Evolutionary conservation across 179 eudicot species (phyloP), one percentile per base, ranked within the genome.

Genomic region (Amaranthus tricolor): DNA sequence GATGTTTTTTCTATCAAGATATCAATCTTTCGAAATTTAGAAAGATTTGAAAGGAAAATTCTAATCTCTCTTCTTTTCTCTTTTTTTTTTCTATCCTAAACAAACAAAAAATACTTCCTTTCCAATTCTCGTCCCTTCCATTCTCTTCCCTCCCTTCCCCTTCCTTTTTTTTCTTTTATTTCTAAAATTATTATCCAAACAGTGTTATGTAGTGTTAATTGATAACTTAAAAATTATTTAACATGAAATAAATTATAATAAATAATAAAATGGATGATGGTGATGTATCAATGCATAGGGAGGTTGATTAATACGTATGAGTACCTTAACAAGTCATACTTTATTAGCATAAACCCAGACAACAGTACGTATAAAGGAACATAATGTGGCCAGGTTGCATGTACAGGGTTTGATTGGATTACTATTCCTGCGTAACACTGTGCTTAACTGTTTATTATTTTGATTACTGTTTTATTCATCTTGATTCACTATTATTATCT

Each of bases 211-310:
- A 24, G 9, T 59, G 11, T 59, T 9, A 59, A 19, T 59, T 59
- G 43, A 59, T 59, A 59, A 20, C 21, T 9, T 5, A 54, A 54
- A 54, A 54, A 54, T 12, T 4, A 54, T 12, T 10, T 59, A 59
- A 60, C 44, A 20, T 5, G 64, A 21, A 60, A 31, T 31, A 31
- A 60, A 19, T 24, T 62, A 62, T 6, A 17, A 43, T 44, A n/a
- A 9, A 24, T 72, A 58, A 48, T 20, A 52, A 47, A 3, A 59
- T 45, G 63, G 2, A 74, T 66, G 78, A 75, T 75, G 43, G 78
- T 56, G 78, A 75, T 75, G 78, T 72, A 66, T 57, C 71, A 56
- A 44, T 55, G 1, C 50, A 31, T 31, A 45, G 62, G 45, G 20
- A 70, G 69, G 43, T 20, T 31, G 40, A 31, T 51, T 51, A 5